These are phyloP conservation scores for Stagonosporopsis vannaccii DNA, from an alignment of 2,329 filamentous ascomycete species.

Conservation along the genomic window DNA sequence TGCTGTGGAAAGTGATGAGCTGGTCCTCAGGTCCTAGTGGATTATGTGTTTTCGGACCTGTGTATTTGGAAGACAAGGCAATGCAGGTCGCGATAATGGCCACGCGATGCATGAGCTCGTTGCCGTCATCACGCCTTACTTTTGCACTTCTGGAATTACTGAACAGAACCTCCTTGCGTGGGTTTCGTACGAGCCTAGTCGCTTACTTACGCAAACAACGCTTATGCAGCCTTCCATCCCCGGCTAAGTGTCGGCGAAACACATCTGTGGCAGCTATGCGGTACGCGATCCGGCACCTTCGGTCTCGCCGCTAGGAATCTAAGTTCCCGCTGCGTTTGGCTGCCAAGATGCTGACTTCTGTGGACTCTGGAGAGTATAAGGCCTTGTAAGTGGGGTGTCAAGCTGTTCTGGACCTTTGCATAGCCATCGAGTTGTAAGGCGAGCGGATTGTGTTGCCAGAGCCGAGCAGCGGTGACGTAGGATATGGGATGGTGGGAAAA, in stretches of 20 bases:
- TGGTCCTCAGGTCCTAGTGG: background rate
- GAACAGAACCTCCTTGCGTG: too few relatives aligned
- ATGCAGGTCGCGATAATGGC: too few relatives aligned
- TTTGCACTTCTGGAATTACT: too few relatives aligned
- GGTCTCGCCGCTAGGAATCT: background rate
- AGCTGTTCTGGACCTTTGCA: constrained; percentile 3
- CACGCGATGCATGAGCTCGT: too few relatives aligned
- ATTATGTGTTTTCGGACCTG: constrained; percentile 1
- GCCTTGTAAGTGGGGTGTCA: background rate
- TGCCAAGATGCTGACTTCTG: background rate
- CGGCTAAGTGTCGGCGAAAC: constrained; percentile 3
- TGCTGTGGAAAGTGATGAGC: background rate
- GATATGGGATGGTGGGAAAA: background rate
- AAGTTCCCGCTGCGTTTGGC: background rate
- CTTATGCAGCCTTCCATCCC: background rate
- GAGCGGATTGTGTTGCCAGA: background rate
- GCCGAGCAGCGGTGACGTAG: constrained; percentile 6
- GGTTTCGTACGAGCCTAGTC: too few relatives aligned
- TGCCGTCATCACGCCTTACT: background rate
- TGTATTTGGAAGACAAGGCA: constrained; percentile 1
- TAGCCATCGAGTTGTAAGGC: background rate
- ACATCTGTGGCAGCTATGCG: background rate
- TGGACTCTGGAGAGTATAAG: background rate
- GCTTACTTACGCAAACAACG: too few relatives aligned
- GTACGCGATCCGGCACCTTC: background rate